phyloP scores from a whole-genome alignment of 768 basidiomycete species.

The Tulasnella sp. region DNA sequence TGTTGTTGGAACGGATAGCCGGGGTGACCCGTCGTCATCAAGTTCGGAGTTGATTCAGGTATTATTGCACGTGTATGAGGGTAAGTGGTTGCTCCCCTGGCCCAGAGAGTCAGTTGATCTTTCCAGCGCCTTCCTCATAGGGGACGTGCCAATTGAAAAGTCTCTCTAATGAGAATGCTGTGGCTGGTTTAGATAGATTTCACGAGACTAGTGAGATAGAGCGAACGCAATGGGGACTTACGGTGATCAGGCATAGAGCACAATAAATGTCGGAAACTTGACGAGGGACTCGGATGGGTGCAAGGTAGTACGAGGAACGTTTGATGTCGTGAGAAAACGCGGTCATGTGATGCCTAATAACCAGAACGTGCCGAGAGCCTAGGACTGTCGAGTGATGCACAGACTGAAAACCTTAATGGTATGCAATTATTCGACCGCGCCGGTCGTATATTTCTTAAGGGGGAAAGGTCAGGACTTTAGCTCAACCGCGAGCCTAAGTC shows the following conservation, averaged over 20 bases:
- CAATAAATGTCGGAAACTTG: not conserved
- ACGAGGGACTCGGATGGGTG: not conserved
- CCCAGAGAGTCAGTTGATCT: not conserved
- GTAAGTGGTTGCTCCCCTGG: not conserved
- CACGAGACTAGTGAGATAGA: not conserved
- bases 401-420: no score
- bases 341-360: not conserved
- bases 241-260: not conserved
- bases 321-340: not conserved
- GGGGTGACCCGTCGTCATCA: no score
- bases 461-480: no score
- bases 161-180: not conserved
- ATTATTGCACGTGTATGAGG: not conserved
- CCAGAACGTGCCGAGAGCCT: not conserved
- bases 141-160: not conserved
- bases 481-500: not conserved
- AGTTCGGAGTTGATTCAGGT: not conserved
- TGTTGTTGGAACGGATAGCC: not conserved
- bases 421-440: not conserved
- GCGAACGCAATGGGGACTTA: not conserved
- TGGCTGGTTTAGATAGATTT: not conserved
- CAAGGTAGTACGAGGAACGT: not conserved
- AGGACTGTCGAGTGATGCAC: no score
- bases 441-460: no score
- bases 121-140: not conserved